A percentile compares a stretch with the other conserved stretches of the same genome.
These are phyloP conservation scores for Urochloa ruziziensis DNA, from an alignment of 176 grass and related monocot genomes.

Conservation along the genomic window DNA sequence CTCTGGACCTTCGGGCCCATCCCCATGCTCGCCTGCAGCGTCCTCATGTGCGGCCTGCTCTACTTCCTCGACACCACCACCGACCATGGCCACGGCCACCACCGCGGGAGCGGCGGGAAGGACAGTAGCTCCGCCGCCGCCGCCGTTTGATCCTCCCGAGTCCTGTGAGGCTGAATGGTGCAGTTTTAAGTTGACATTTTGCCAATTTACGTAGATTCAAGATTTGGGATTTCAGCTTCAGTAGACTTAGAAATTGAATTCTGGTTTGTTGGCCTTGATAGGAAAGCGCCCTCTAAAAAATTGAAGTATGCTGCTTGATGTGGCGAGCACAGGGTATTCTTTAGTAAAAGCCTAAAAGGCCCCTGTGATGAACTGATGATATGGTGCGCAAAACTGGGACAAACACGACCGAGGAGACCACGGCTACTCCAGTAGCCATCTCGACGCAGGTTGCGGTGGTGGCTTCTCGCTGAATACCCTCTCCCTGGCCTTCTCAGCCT, in stretches of 20 bases:
- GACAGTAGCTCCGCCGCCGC: too few relatives aligned
- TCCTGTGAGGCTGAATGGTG: too few relatives aligned
- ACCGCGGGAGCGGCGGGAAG: background rate
- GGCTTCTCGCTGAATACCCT: constrained; percentile 50
- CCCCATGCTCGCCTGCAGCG: constrained; percentile 60
- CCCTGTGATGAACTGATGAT: too few relatives aligned
- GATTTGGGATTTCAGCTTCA: too few relatives aligned
- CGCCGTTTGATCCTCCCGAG: background rate
- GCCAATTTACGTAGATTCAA: too few relatives aligned
- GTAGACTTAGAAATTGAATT: background rate
- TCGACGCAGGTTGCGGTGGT: background rate
- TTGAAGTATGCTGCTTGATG: constrained; percentile 7
- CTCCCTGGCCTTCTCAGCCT: constrained; percentile 59
- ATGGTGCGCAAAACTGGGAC: too few relatives aligned
- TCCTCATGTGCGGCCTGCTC: constrained; percentile 55
- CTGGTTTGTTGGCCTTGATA: background rate
- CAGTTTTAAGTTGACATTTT: too few relatives aligned
- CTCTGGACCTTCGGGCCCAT: constrained; percentile 90
- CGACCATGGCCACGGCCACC: constrained; percentile 18
- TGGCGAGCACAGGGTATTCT: constrained; percentile 55
- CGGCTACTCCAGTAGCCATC: background rate
- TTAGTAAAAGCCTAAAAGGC: constrained; percentile 80
- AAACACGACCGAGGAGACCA: too few relatives aligned
- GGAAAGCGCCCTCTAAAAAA: constrained; percentile 9
- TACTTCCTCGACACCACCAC: constrained; percentile 69